Base-by-base conservation (phyloP, 2,329 filamentous ascomycete genomes). In the Hymenoscyphus repandus region DNA sequence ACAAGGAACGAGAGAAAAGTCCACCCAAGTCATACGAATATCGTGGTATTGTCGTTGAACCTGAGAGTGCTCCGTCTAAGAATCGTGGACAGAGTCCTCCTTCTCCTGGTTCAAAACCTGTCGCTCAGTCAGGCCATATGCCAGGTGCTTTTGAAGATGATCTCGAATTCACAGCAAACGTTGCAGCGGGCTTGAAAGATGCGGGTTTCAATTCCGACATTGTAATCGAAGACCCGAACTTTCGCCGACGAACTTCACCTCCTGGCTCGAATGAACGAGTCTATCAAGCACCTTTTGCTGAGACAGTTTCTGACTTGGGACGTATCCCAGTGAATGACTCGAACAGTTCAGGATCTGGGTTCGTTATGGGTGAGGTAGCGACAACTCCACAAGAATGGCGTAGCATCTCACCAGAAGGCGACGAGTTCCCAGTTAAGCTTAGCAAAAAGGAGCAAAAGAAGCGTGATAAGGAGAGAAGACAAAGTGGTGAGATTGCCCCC, bases 181-280 rank as follows among this genome's bases (percentile, higher is more conserved):
- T 89, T 42, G 84, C 85, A 51, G 86, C 85, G 43, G 84, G 82
- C 1, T 72, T 88, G 44, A 71, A 83, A 62, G 77, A 82, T n/a
- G 79, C 82, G 41, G 86, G 86, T 0, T 89, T 90, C 56, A 78
- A 88, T 60, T 80, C 83, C 4, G 77, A 85, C 37, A 80, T 89
- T 51, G 81, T 89, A 41, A 83, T 86, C 33, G 73, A 87, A 41
- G 76, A 89, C 58, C 78, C 80, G 0, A 71, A 67, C 1, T 89
- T 83, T 61, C 79, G 79, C 56, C 76, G 74, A 45, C 80, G 85
- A 27, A 77, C 80, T 47, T 85, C 83, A 1, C 81, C 83, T 6
- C 81, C 82, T 3, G 77, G 78, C 4, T 78, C 80, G 3, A 76
- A 80, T 56, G 76, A 78, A 45, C 63, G 58, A n/a, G 62, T 70